phyloP scores from a whole-genome alignment of 306 rosid genomes.

The Inga laurina region DNA sequence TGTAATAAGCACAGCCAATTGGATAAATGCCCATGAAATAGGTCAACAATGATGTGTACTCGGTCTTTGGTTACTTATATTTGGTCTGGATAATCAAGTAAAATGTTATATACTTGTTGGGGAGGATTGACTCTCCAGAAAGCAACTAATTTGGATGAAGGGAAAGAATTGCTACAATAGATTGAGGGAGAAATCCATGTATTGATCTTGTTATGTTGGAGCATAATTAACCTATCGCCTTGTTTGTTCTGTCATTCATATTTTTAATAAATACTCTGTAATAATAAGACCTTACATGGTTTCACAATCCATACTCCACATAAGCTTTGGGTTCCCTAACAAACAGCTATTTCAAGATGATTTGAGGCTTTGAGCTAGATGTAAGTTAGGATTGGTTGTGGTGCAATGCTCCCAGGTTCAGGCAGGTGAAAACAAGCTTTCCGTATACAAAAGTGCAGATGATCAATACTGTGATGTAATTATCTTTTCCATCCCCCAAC shows the following conservation, averaged over 20 bases:
- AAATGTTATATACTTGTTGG: not conserved
- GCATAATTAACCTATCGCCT: not conserved
- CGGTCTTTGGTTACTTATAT: not conserved
- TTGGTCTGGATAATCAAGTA: not conserved
- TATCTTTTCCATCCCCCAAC: slow-evolving; percentile 22
- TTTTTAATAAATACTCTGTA: not conserved
- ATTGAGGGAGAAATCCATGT: not conserved
- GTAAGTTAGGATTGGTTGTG: slow-evolving; percentile 34
- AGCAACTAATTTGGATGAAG: not conserved
- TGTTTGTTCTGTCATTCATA: not conserved
- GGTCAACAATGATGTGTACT: not conserved
- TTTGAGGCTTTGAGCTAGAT: slow-evolving; percentile 28
- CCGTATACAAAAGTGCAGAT: slow-evolving; percentile 28
- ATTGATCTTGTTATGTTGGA: not conserved
- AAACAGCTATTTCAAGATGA: not conserved
- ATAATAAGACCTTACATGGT: not conserved
- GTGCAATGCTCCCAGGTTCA: slow-evolving; percentile 53
- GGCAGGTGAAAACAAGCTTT: slow-evolving; percentile 36
- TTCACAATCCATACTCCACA: not conserved
- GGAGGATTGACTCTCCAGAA: not conserved
- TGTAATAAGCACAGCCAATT: not conserved
- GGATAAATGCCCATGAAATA: not conserved
- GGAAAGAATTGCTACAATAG: not conserved
- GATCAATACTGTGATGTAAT: slow-evolving; percentile 41
- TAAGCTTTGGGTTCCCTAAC: not conserved